Base-by-base conservation (phyloP, 179 eudicot genomes). In the Gypsophila paniculata region DNA sequence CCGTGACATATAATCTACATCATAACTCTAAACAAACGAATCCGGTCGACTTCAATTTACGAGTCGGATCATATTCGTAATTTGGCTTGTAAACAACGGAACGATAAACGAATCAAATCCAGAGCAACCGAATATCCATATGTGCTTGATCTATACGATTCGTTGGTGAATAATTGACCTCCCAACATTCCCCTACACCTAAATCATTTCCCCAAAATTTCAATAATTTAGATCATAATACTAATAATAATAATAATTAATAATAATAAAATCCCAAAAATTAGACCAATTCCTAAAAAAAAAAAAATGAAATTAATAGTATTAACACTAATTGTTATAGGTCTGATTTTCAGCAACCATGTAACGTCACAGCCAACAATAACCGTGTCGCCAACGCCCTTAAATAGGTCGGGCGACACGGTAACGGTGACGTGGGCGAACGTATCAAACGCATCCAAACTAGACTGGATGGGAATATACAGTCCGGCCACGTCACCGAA, bases 391-490 rank as follows among this genome's bases (percentile, higher is more conserved):
- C 84, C 84, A 26, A 32, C 15, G 32, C 44, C 55, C 18, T 68
- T 83, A 54, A 1, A 65, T 0, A 78, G 75, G 70, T 73, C 82
- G 5, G 82, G 82, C 21, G 79, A 79, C 55, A 22, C 60, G 23
- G 65, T 79, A 65, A 63, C 14, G 2, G 21, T 91, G 77, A 7
- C 57, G 26, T 95, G 99, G 99, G 71, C 86, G 51, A 78, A 85
- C 72, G 62, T 95, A 22, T 69, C 81, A 53, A 71, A 85, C 4
- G 95, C 99, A 5, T 79, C 95, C 0, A 19, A 78, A 10, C 90
- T 91, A 77, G 99, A 95, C 74, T 95, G 92, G 93, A 73, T 95
- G 60, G 97, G 96, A 5, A 86, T 92, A 65, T 95, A 90, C 85
- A 86, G 97, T 0, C 99, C 98, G 0, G 80, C 95, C 42, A 65